Conservation (phyloP, 306 rosid genomes). For the Malus fusca region DNA sequence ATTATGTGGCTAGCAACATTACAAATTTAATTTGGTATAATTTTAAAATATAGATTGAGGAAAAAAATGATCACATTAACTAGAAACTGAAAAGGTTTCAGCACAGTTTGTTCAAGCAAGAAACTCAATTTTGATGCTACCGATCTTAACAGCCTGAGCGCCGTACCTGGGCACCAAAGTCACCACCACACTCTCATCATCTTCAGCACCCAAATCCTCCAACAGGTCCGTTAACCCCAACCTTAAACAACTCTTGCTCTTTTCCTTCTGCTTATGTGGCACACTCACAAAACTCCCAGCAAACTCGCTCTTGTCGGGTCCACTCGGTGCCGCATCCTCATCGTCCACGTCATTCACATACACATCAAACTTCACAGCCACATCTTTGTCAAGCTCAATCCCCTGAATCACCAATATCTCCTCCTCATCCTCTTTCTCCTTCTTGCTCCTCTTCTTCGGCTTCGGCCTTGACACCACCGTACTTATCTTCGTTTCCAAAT, state of each 20-base stretch:
- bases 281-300: constrained; percentile 77
- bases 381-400: constrained; percentile 42
- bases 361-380: constrained; percentile 59
- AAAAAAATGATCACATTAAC: background rate
- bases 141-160: constrained; percentile 26
- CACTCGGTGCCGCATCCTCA: constrained; percentile 8
- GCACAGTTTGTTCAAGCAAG: background rate
- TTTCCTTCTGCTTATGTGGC: constrained; percentile 42
- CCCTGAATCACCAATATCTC: constrained; percentile 36
- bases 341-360: constrained; percentile 47
- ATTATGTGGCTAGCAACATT: too few species aligned
- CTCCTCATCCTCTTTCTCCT: constrained; percentile 39
- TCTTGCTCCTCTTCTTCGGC: constrained; percentile 36
- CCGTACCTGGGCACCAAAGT: constrained; percentile 64
- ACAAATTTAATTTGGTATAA: too few species aligned
- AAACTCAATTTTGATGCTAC: constrained; percentile 39
- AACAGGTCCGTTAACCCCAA: constrained; percentile 53
- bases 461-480: constrained; percentile 50
- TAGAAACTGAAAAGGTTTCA: too few species aligned
- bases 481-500: constrained; percentile 32
- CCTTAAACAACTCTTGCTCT: constrained; percentile 28
- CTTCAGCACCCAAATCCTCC: constrained; percentile 66
- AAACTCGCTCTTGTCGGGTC: constrained; percentile 46
- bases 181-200: constrained; percentile 55
- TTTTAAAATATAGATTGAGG: background rate